phyloP scores from a whole-genome alignment of 2,329 filamentous ascomycete species.

The Magnaporthiopsis rhizophila region DNA sequence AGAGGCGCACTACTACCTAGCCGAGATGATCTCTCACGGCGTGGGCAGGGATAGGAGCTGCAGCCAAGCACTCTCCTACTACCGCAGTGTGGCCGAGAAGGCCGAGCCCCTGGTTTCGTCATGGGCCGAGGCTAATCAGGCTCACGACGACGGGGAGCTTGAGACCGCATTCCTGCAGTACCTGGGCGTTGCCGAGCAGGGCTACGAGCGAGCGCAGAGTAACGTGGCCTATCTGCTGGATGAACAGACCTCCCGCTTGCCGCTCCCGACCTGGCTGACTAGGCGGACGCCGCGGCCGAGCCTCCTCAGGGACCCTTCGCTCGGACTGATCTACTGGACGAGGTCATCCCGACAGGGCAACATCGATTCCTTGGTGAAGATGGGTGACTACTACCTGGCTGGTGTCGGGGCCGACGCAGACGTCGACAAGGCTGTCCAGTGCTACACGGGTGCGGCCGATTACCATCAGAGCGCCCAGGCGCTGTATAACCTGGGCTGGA shows the following conservation, averaged over 20 bases:
- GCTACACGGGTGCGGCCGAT: conserved; percentile 88
- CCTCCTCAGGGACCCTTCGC: conserved; percentile 42
- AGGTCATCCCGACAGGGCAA: conserved; percentile 89
- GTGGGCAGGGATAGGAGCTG: conserved; percentile 76
- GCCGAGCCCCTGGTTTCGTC: conserved; percentile 68
- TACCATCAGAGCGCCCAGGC: conserved; percentile 89
- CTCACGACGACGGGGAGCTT: conserved; percentile 69
- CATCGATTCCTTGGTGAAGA: conserved; percentile 90
- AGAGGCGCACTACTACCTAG: conserved; percentile 86
- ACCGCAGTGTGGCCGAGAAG: conserved; percentile 70
- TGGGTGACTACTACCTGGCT: conserved; percentile 92
- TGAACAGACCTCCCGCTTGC: conserved; percentile 54
- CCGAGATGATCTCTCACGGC: conserved; percentile 75
- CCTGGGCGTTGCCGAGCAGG: conserved; percentile 85
- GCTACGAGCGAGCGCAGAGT: conserved; percentile 81
- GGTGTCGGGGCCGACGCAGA: conserved; percentile 68
- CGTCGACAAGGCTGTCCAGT: conserved; percentile 80
- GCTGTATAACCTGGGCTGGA: conserved; percentile 96
- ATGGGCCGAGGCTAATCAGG: conserved; percentile 74
- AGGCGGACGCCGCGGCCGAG: conserved; percentile 17
- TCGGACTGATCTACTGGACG: conserved; percentile 91
- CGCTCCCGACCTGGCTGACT: conserved; percentile 33
- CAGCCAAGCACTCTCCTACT: conserved; percentile 68
- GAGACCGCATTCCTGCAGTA: conserved; percentile 75
- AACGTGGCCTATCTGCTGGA: conserved; percentile 87